phyloP scores from a whole-genome alignment of 345 rosid genomes.

The Syzygium grande region DNA sequence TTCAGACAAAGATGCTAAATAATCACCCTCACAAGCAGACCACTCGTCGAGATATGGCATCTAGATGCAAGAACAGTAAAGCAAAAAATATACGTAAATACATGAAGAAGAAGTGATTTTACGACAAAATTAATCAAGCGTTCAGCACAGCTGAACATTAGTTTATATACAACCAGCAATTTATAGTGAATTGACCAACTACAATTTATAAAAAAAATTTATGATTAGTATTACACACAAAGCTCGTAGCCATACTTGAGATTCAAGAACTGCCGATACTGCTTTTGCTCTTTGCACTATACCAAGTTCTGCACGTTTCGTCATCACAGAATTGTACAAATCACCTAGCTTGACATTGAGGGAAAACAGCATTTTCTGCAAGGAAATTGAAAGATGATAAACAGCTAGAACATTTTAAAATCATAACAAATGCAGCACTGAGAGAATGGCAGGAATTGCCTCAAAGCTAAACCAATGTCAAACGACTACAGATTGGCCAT shows the following conservation, averaged over 20 bases:
- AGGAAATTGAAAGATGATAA: not conserved
- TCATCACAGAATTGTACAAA: conserved; percentile 47
- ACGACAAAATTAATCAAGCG: not conserved
- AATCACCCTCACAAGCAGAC: conserved; percentile 47
- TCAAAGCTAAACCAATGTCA: not conserved
- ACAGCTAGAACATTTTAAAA: not conserved
- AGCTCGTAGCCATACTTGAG: conserved; percentile 46
- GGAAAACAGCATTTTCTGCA: conserved; percentile 59
- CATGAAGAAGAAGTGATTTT: not conserved
- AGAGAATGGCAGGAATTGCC: not conserved
- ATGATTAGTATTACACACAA: not conserved
- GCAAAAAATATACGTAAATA: not conserved
- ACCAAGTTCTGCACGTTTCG: conserved; percentile 49
- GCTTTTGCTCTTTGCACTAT: conserved; percentile 28
- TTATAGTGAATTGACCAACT: not conserved
- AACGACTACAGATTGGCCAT: not conserved
- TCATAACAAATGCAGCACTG: not conserved
- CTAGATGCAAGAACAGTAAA: conserved; percentile 13
- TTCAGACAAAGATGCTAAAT: conserved; percentile 46
- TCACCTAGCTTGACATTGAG: conserved; percentile 49
- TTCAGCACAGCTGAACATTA: not conserved
- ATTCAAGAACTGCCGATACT: conserved; percentile 41
- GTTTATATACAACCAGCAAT: not conserved
- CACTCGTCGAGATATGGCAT: conserved; percentile 73
- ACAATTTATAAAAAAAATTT: not conserved